These are phyloP conservation scores for Cryptosporidium ryanae DNA, from an alignment of 169 alveolate genomes.

Conservation along the genomic window DNA sequence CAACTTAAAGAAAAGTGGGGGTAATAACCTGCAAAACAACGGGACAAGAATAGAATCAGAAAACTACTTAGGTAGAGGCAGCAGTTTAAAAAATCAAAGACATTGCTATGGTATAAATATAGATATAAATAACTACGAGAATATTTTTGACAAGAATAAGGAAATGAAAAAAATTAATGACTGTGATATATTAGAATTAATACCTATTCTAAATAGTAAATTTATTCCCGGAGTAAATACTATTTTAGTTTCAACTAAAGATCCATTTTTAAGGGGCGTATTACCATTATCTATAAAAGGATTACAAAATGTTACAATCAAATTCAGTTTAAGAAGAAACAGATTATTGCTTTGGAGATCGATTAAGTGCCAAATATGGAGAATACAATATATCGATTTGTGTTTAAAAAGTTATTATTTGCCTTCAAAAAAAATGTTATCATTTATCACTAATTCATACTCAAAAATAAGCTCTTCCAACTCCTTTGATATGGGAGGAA, in stretches of 20 bases:
- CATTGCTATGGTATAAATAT: constrained; percentile 28
- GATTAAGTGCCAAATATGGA: constrained; percentile 64
- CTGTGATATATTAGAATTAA: constrained; percentile 6
- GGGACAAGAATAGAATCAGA: background rate
- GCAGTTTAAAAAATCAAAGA: background rate
- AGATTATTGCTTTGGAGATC: constrained; percentile 69
- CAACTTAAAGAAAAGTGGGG: background rate
- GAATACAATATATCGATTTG: constrained; percentile 38
- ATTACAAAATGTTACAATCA: constrained; percentile 20
- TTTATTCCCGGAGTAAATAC: constrained; percentile 47
- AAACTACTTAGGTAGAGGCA: background rate
- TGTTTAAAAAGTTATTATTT: constrained; percentile 11
- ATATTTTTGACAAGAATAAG: constrained; percentile 9
- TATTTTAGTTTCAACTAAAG: constrained; percentile 27
- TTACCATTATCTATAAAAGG: constrained; percentile 36
- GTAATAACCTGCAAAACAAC: background rate
- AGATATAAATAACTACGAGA: constrained; percentile 23
- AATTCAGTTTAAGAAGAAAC: constrained; percentile 65
- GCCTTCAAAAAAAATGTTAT: constrained; percentile 46
- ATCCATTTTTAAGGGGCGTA: constrained; percentile 21
- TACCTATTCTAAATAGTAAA: constrained; percentile 44
- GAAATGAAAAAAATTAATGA: constrained; percentile 4
- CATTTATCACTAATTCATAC: constrained; percentile 47
- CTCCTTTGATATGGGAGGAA: constrained; percentile 60
- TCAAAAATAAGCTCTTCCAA: constrained; percentile 1